Base-by-base conservation (phyloP, 2,329 filamentous ascomycete species). In the Cadophora malorum region DNA sequence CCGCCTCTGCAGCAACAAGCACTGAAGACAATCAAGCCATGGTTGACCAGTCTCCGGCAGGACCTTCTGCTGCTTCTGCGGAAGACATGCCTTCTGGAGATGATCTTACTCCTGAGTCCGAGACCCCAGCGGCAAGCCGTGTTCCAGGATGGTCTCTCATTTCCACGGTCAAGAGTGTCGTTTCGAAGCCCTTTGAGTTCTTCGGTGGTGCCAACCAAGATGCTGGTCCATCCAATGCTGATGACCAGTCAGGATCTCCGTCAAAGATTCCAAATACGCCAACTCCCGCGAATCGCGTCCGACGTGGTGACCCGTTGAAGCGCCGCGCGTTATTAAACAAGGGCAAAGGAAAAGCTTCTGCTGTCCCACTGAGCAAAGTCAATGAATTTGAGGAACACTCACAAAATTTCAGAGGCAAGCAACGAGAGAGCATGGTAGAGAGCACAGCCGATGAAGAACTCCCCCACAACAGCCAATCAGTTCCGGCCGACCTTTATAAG, bases 161-260 rank as follows among this genome's bases (percentile, higher is more conserved):
- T 35, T 59, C 56, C 38, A 35, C 33, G 21, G n/a, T 59, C 56
- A 59, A 59, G 35, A 59, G 19, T 33, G 21, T 38, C 5, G 56
- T 59, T 41, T 45, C 56, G 9, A 59, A 59, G 21, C 56, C 35
- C 9, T 45, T 59, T 4, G 33, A 59, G 6, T 45, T 25, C 33
- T 59, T 59, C 21, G 56, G 35, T 59, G 56, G 56, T 45, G n/a
- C 35, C 21, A 59, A 33, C 56, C n/a, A 49, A 21, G 19, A 9
- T 41, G 56, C 56, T 59, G 35, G 56, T 28, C 56, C 56, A 59
- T 59, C 56, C 38, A 59, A 21, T 59, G 56, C 35, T 59, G 33
- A 59, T 38, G 12, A 19, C 35, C n/a, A 45, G 6, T 59, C 35
- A 38, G 33, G 33, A 14, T 59, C 35, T 16, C 35, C 56, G 1